Conservation (phyloP, 768 basidiomycete genomes). For the Boletus huronensis region DNA sequence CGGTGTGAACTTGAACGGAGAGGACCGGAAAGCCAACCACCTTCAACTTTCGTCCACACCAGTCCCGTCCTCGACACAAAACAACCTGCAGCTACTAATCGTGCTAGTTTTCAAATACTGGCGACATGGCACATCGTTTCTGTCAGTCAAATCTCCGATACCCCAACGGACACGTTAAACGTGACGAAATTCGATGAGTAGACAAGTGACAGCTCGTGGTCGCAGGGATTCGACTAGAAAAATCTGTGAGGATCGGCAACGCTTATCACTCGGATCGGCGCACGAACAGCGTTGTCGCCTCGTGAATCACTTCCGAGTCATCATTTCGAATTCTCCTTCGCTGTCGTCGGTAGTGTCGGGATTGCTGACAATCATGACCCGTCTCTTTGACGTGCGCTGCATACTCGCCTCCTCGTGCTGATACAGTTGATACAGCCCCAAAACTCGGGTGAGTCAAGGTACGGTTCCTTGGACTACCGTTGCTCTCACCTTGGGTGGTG, state of each 20-base stretch:
- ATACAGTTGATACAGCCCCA: slow-evolving; percentile 9
- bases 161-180: background rate
- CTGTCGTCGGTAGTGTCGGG: slow-evolving; percentile 29
- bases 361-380: slow-evolving; percentile 30
- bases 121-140: background rate
- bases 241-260: background rate
- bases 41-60: background rate
- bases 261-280: background rate
- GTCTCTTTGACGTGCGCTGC: slow-evolving; percentile 22
- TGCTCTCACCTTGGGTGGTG: slow-evolving; percentile 19
- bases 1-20: slow-evolving; percentile 29
- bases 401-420: slow-evolving; percentile 12
- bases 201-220: background rate
- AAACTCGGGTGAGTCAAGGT: slow-evolving; percentile 7
- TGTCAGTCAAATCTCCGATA: background rate
- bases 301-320: slow-evolving; percentile 7
- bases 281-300: slow-evolving; percentile 1
- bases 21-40: slow-evolving; percentile 20
- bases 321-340: slow-evolving; percentile 23
- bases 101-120: background rate
- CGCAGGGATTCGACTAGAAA: background rate
- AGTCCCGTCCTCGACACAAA: background rate
- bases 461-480: background rate
- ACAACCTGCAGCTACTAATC: background rate
- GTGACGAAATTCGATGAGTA: background rate